Base-by-base conservation (phyloP, 441 rosid species). In the Adansonia gregorii region DNA sequence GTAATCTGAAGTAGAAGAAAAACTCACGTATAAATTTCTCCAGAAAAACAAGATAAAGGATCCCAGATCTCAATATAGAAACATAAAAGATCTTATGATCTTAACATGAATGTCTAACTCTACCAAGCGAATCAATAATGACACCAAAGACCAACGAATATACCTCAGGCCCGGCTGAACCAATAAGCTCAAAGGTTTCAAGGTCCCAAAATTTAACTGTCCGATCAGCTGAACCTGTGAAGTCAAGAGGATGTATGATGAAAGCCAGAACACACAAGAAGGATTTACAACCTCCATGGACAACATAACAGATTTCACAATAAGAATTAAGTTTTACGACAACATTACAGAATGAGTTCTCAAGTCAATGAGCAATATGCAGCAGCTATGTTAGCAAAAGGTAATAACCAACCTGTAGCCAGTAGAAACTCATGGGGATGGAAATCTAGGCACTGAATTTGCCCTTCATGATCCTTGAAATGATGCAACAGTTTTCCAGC, bases 161-260 rank as follows among this genome's bases (percentile, higher is more conserved):
- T 89, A 97, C 99, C 99, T 93, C 98, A 41, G 97, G 91, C 80
- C 93, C 98, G 76, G 93, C 89, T 73, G 98, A 89, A 83, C 97
- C 98, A 78, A 94, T 94, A 56, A 93, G 88, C 89, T 97, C 99
- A 78, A 97, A 97, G 77, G 98, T 94, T 84, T 94, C 99, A 66
- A 97, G 98, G 86, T 97, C 99, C 98, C 98, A 97, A 83, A 92
- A 93, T 86, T 94, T 97, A 27, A 97, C 95, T 64, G 99, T 97
- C 87, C 93, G 90, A 80, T 97, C 99, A 82, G 99, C 91, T 79
- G 99, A 97, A 84, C 99, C 99, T 97, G 81, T 27, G 41, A 76
- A 22, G 79, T 49, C 48, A 41, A 68, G 73, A 43, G 31, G 45
- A 63, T 17, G 8, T 20, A 76, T 24, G 52, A 58, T 51, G 10